Evolutionary conservation across 805 yeast genomes (phyloP).

Genomic region (Candida endomychidarum): DNA sequence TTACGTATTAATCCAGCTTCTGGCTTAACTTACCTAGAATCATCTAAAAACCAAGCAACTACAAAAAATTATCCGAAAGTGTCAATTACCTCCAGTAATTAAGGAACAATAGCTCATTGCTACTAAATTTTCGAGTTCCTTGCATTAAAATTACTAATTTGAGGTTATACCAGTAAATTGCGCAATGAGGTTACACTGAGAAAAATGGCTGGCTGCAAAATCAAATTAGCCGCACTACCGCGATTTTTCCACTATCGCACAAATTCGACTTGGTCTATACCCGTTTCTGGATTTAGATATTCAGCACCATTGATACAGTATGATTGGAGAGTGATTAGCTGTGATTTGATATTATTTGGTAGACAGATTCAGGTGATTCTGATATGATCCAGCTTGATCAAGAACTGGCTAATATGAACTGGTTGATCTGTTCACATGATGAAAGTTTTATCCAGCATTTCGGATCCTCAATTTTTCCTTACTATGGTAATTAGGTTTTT

Average conservation of each 20-base stretch:
- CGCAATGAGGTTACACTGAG: too few species aligned
- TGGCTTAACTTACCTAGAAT: constrained; percentile 1
- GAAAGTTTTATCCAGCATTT: too few species aligned
- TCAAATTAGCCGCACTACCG: constrained; percentile 1
- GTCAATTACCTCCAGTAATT: neutral
- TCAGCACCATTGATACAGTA: too few species aligned
- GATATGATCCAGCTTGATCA: too few species aligned
- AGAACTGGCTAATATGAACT: too few species aligned
- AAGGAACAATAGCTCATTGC: neutral
- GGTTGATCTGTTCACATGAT: too few species aligned
- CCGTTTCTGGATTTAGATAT: neutral
- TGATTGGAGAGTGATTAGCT: too few species aligned
- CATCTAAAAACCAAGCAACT: neutral
- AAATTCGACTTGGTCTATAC: neutral
- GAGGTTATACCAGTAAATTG: constrained; percentile 6
- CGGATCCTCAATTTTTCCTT: too few species aligned
- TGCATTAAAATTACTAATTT: neutral
- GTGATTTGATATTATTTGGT: too few species aligned
- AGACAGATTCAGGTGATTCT: too few species aligned
- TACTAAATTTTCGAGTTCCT: neutral
- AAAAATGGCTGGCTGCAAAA: constrained; percentile 15
- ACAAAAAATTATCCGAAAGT: constrained; percentile 1
- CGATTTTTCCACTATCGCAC: neutral
- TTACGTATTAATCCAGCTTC: neutral
- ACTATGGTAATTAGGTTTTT: too few species aligned